A percentile compares a stretch with the other conserved stretches of the same genome.
Conservation (phyloP, 257 asterid genomes). For the Solanum arcanum region DNA sequence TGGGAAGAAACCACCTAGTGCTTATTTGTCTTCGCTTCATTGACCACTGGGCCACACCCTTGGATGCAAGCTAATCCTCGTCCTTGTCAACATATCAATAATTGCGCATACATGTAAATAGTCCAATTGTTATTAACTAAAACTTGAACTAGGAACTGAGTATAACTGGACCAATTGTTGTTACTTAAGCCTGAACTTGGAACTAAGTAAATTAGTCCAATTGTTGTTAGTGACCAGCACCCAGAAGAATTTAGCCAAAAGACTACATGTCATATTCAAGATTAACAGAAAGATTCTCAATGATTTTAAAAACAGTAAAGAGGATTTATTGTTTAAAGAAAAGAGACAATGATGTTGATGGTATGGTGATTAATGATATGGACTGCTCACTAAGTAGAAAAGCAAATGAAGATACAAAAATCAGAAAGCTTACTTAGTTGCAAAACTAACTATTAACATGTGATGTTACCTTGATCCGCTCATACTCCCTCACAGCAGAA, state of each 20-base stretch:
- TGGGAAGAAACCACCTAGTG: background rate
- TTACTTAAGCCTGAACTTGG: background rate
- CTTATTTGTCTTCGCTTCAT: background rate
- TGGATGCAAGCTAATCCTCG: background rate
- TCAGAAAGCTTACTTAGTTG: background rate
- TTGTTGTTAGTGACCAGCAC: background rate
- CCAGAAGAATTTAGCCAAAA: background rate
- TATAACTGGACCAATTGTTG: background rate
- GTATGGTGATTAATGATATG: background rate
- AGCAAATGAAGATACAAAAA: background rate
- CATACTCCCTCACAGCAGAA: conserved; percentile 67
- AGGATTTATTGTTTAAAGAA: background rate
- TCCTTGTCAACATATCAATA: background rate
- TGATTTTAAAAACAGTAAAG: background rate
- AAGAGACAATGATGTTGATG: background rate
- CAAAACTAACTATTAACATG: conserved; percentile 1
- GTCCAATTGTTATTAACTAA: background rate
- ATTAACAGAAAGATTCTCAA: background rate
- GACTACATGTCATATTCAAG: background rate
- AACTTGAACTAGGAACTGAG: background rate
- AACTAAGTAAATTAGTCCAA: background rate
- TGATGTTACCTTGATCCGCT: conserved; percentile 61
- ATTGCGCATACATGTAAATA: background rate
- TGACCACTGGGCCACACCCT: background rate
- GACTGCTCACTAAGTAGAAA: background rate